Conservation (phyloP, 441 rosid species). For the Gossypium trilobum region DNA sequence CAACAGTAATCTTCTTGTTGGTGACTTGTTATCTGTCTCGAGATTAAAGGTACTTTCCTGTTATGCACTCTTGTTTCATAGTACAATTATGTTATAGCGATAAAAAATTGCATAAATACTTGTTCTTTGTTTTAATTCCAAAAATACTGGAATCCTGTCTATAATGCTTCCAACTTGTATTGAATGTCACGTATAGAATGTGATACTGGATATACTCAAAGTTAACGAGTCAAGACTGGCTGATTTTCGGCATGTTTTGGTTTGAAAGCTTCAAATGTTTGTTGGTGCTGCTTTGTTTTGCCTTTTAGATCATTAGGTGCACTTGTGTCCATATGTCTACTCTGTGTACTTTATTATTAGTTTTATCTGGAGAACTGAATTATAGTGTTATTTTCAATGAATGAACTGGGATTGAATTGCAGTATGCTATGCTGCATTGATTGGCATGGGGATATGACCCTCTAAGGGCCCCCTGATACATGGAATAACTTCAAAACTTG, state of each 20-base stretch:
- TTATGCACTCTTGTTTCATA: background rate
- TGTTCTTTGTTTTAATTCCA: background rate
- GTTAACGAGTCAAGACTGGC: no score
- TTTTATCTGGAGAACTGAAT: no score
- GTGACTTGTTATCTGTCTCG: conserved; percentile 61
- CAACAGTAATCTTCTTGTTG: conserved; percentile 27
- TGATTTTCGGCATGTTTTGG: no score
- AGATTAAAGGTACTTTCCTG: conserved; percentile 58
- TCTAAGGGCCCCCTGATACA: background rate
- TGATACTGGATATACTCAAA: no score
- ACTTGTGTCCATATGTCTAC: background rate
- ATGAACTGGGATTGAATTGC: no score
- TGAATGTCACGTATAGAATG: no score
- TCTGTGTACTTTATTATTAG: no score
- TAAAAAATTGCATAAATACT: background rate
- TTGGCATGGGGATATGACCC: background rate
- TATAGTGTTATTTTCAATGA: no score
- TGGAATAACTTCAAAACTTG: background rate
- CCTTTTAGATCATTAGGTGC: background rate
- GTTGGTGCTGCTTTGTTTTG: background rate
- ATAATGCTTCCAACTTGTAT: no score
- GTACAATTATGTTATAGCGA: background rate
- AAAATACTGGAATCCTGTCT: no score
- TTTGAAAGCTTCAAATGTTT: no score
- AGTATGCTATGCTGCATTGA: no score